Percentiles rank a stretch among this genome's conserved stretches.
phyloP scores from a whole-genome alignment of 495 filamentous ascomycete genomes.

The Cudoniella acicularis region DNA sequence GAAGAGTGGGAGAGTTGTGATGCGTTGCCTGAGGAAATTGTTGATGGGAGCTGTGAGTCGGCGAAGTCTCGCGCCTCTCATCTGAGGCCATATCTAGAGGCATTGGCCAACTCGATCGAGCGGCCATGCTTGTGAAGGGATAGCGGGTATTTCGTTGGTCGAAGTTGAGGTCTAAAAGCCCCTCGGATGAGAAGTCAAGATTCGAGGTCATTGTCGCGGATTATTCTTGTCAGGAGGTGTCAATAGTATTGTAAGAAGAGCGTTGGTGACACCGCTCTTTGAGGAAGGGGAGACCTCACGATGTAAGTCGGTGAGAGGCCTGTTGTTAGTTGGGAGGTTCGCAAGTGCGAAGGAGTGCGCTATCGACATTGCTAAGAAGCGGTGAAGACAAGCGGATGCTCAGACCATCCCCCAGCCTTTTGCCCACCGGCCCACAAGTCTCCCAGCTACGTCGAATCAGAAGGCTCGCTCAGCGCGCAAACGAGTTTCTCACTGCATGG shows the following conservation, averaged over 20 bases:
- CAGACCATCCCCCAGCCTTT: slow-evolving; percentile 1
- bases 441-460: slow-evolving; percentile 20
- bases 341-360: slow-evolving; percentile 9
- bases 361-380: slow-evolving; percentile 19
- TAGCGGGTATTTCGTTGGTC: slow-evolving; percentile 49
- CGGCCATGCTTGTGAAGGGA: slow-evolving; percentile 39
- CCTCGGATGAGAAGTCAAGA: slow-evolving; percentile 51
- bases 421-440: too few relatives aligned
- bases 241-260: slow-evolving; percentile 30
- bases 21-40: slow-evolving; percentile 23
- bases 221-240: slow-evolving; percentile 16
- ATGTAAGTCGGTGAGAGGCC: slow-evolving; percentile 26
- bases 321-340: slow-evolving; percentile 5
- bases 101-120: slow-evolving; percentile 26
- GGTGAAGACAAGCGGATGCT: slow-evolving; percentile 15
- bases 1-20: slow-evolving; percentile 37
- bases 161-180: slow-evolving; percentile 51
- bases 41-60: slow-evolving; percentile 16
- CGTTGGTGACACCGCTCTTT: slow-evolving; percentile 27
- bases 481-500: slow-evolving; percentile 21
- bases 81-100: slow-evolving; percentile 27
- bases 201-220: slow-evolving; percentile 41
- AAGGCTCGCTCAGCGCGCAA: slow-evolving; percentile 1
- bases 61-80: slow-evolving; percentile 23
- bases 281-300: slow-evolving; percentile 22